Percentiles rank a stretch among this genome's conserved stretches.
phyloP scores from a whole-genome alignment of 192 early-diverging fungal genomes.

The Diversispora eburnea region DNA sequence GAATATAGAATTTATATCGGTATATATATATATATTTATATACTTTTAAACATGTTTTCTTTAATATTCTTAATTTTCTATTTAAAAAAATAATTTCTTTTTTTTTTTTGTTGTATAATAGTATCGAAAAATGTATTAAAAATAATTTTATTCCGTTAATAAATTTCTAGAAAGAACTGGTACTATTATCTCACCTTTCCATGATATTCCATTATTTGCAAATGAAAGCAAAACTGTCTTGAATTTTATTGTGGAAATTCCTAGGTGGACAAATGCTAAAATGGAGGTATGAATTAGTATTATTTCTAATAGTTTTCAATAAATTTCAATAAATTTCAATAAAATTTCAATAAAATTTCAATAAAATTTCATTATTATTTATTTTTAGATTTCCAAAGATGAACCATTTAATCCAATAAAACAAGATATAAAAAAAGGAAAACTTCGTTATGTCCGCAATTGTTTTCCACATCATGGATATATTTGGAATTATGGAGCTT shows the following conservation, averaged over 20 bases:
- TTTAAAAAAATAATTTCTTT: too few relatives aligned
- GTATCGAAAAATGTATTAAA: too few relatives aligned
- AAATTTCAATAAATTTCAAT: background rate
- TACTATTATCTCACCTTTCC: constrained; percentile 88
- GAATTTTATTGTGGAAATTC: constrained; percentile 99
- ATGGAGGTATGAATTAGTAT: constrained; percentile 60
- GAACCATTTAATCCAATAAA: constrained; percentile 97
- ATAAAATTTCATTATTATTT: background rate
- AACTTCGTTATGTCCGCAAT: constrained; percentile 97
- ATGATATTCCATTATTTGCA: constrained; percentile 96
- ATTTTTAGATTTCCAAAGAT: constrained; percentile 83
- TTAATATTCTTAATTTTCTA: too few relatives aligned
- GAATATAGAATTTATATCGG: too few relatives aligned
- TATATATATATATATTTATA: too few relatives aligned
- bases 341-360: background rate
- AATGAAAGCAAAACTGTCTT: constrained; percentile 86
- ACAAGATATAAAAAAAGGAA: constrained; percentile 99
- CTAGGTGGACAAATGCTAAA: constrained; percentile 99
- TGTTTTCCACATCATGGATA: constrained; percentile 99
- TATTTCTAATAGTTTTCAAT: background rate
- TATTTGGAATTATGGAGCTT: constrained; percentile 99
- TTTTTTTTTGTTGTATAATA: too few relatives aligned
- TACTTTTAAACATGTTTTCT: too few relatives aligned
- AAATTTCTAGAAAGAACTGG: constrained; percentile 66
- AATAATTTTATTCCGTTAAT: too few relatives aligned